These are phyloP conservation scores for Pulveroboletus sp. DNA, from an alignment of 768 basidiomycete species.

Conservation along the genomic window DNA sequence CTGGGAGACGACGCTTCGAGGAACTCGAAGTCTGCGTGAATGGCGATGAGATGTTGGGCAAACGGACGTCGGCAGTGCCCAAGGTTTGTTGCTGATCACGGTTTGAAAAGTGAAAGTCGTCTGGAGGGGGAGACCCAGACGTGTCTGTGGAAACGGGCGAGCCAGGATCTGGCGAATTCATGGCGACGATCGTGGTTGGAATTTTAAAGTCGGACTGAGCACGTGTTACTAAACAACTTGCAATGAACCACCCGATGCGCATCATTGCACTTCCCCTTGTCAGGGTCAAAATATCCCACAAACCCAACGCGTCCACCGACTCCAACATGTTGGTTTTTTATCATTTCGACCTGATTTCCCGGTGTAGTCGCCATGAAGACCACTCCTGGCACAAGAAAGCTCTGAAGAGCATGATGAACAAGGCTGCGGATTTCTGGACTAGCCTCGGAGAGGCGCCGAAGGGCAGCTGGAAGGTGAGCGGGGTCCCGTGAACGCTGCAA, in stretches of 20 bases:
- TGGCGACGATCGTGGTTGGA: slow-evolving; percentile 15
- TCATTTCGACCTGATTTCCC: slow-evolving; percentile 32
- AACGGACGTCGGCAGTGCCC: slow-evolving; percentile 18
- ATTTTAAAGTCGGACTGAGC: slow-evolving; percentile 1
- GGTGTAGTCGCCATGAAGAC: slow-evolving; percentile 35
- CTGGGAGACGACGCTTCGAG: slow-evolving; percentile 53
- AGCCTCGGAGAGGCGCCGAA: slow-evolving; percentile 63
- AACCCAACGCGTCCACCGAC: slow-evolving; percentile 4
- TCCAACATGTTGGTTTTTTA: slow-evolving; percentile 39
- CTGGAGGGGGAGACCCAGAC: slow-evolving; percentile 37
- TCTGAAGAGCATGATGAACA: slow-evolving; percentile 47
- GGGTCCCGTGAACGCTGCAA: slow-evolving; percentile 4
- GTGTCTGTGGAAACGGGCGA: slow-evolving; percentile 37
- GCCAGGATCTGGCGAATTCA: slow-evolving; percentile 38
- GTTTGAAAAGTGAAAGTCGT: slow-evolving; percentile 30
- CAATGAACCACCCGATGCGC: slow-evolving; percentile 36
- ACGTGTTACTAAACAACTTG: slow-evolving; percentile 16
- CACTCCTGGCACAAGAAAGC: slow-evolving; percentile 19
- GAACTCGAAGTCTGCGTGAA: slow-evolving; percentile 27
- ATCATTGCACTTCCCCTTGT: slow-evolving; percentile 48
- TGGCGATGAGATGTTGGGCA: slow-evolving; percentile 18
- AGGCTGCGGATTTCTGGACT: slow-evolving; percentile 59
- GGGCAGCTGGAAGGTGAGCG: slow-evolving; percentile 70
- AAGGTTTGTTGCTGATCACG: slow-evolving; percentile 30
- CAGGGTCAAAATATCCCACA: slow-evolving; percentile 17